Evolutionary conservation across 208 protist genomes (phyloP).

Genomic region (Leishmania lainsoni): DNA sequence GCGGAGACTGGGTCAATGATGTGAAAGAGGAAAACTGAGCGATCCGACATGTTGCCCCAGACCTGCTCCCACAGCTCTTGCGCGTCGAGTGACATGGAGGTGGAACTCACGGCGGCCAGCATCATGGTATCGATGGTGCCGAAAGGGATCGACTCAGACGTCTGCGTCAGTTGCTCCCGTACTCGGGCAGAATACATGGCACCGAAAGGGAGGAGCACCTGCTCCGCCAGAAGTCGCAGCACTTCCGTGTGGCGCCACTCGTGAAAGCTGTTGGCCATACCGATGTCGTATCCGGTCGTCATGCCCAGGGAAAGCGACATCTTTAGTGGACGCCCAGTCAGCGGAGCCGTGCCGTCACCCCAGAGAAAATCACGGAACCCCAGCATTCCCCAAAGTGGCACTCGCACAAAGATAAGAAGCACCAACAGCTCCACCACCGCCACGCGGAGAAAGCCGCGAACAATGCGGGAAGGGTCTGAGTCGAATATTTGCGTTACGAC

Average conservation of each 20-base stretch:
- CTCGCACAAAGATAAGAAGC: slow-evolving; percentile 55
- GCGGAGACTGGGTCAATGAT: slow-evolving; percentile 18
- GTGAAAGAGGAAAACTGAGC: slow-evolving; percentile 26
- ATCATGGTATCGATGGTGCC: slow-evolving; percentile 13
- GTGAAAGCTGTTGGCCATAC: slow-evolving; percentile 7
- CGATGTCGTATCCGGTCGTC: neutral
- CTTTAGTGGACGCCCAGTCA: slow-evolving; percentile 9
- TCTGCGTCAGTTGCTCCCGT: slow-evolving; percentile 12
- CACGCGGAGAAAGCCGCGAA: slow-evolving; percentile 52
- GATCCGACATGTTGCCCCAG: slow-evolving; percentile 37
- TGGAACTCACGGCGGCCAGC: slow-evolving; percentile 7
- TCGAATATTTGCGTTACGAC: slow-evolving; percentile 72
- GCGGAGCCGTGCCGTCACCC: slow-evolving; percentile 11
- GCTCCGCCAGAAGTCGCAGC: slow-evolving; percentile 17
- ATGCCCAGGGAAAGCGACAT: slow-evolving; percentile 14
- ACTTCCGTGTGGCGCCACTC: slow-evolving; percentile 24
- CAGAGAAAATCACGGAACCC: slow-evolving; percentile 27
- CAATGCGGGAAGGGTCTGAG: slow-evolving; percentile 46
- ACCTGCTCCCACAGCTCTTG: slow-evolving; percentile 27
- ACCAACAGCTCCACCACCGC: slow-evolving; percentile 48
- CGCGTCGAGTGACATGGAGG: neutral
- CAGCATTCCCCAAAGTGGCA: slow-evolving; percentile 43
- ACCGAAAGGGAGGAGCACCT: slow-evolving; percentile 27
- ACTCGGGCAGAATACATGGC: slow-evolving; percentile 13
- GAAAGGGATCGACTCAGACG: neutral